Conservation (phyloP, 2,329 filamentous ascomycete species). For the Sclerotinia minor region DNA sequence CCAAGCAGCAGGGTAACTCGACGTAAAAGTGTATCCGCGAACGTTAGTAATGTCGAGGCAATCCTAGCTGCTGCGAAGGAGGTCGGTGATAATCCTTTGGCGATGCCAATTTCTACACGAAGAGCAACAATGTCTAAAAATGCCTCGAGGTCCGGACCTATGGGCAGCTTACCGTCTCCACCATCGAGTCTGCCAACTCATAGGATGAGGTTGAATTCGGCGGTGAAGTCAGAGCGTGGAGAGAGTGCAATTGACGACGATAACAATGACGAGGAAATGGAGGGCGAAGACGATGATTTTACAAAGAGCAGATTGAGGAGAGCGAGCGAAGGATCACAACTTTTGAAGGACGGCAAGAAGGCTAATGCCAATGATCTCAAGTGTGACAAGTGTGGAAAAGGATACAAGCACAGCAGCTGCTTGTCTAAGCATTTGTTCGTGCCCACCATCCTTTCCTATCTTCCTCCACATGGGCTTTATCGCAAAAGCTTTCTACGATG, state of each 20-base stretch:
- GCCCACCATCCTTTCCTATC: constrained; percentile 55
- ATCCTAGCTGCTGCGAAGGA: constrained; percentile 73
- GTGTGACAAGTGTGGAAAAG: constrained; percentile 98
- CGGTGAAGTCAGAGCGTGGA: constrained; percentile 51
- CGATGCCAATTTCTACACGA: constrained; percentile 60
- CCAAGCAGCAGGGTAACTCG: constrained; percentile 82
- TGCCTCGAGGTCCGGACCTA: constrained; percentile 53
- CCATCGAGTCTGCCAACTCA: constrained; percentile 68
- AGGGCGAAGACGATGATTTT: constrained; percentile 47
- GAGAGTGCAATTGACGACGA: constrained; percentile 72
- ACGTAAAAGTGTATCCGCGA: constrained; percentile 87
- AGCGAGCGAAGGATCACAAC: constrained; percentile 84
- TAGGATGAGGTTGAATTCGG: constrained; percentile 48
- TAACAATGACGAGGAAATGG: constrained; percentile 57
- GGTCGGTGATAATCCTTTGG: constrained; percentile 56
- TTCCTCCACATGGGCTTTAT: constrained; percentile 43
- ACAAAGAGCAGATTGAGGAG: constrained; percentile 55
- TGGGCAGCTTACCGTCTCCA: constrained; percentile 61
- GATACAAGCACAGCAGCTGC: constrained; percentile 99
- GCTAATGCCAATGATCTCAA: constrained; percentile 81
- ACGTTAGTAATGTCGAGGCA: constrained; percentile 71
- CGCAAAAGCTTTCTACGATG: constrained; percentile 44
- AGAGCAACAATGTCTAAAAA: constrained; percentile 70
- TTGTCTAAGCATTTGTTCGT: constrained; percentile 99
- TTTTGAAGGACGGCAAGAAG: constrained; percentile 78